Evolutionary conservation across 164 flowering plant species (phyloP), one percentile per base, ranked within the genome.

Genomic region (Stephania yunnanensis): DNA sequence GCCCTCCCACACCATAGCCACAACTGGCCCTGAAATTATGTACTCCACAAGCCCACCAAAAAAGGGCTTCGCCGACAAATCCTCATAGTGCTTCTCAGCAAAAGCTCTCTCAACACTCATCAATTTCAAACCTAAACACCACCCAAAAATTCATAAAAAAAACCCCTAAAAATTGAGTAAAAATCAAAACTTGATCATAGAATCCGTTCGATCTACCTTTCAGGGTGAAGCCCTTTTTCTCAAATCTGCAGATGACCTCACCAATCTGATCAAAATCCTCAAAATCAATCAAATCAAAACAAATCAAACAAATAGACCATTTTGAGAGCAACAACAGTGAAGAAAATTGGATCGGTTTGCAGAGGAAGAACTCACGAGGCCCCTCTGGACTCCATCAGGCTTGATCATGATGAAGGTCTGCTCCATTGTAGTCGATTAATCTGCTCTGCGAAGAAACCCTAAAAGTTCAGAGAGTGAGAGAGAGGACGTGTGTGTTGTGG

Each of bases 1-100:
- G 1, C 99, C 99, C 74, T 92, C 97, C 99, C 99, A 95, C 22
- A 92, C 83, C 98, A 91, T 93, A 11, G 97, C 99, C 79, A 90
- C 93, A 63, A 95, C 98, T 4, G 98, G 97, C 6, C 99, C 97
- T 72, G 98, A 93, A 46, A 88, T 82, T 12, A 93, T 92, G 90
- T 91, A 93, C 70, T 95, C 92, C 17, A 90, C 91, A 69, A 95
- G 82, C 6, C 91, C 90, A 74, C 65, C 78, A 81, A 95, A 95
- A 83, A 95, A 95, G 17, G 97, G 97, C 84, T 86, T 93, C 5
- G 90, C 71, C 6, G 95, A 88, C 74, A 95, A 79, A 70, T 93
- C 98, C 20, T 80, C 91, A 73, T 95, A 95, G 80, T 93, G 99
- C 82, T 83, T 93, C 92, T 95, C 93, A 55, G 99, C 98, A 85